Evolutionary conservation across 257 asterid genomes (phyloP).

Genomic region (Primulina huaijiensis): DNA sequence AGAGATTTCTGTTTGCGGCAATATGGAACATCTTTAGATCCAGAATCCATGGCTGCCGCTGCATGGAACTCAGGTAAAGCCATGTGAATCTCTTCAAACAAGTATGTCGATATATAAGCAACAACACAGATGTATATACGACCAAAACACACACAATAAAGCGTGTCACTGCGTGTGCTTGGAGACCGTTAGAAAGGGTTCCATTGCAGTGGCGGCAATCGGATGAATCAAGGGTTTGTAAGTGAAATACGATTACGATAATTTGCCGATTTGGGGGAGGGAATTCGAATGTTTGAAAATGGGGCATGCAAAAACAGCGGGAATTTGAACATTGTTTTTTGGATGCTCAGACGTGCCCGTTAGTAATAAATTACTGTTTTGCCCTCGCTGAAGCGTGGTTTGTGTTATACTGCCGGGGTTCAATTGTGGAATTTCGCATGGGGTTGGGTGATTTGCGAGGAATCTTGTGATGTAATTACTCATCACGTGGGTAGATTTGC

Average conservation of each 20-base stretch:
- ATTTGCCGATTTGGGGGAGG: constrained; percentile 37
- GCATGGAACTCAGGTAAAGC: constrained; percentile 25
- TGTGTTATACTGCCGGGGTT: constrained; percentile 6
- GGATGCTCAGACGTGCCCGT: constrained; percentile 35
- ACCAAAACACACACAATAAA: constrained; percentile 5
- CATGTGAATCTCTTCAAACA: constrained; percentile 13
- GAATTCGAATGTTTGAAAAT: constrained; percentile 72
- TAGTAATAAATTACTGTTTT: constrained; percentile 14
- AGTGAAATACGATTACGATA: neutral
- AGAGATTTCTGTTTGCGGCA: constrained; percentile 95
- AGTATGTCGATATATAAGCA: neutral
- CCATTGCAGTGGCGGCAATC: constrained; percentile 49
- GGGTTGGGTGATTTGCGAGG: constrained; percentile 24
- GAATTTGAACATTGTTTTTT: constrained; percentile 34
- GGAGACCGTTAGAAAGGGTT: constrained; percentile 48
- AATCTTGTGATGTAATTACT: constrained; percentile 23
- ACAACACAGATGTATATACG: neutral
- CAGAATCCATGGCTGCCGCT: constrained; percentile 43
- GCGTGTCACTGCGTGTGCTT: constrained; percentile 21
- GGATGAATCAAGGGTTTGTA: constrained; percentile 34
- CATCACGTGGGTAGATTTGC: constrained; percentile 40
- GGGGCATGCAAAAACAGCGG: constrained; percentile 51
- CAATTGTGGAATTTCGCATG: constrained; percentile 10
- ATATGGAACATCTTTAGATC: constrained; percentile 60
- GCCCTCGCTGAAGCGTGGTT: constrained; percentile 13